Percentiles rank a stretch among this genome's conserved stretches.
Evolutionary conservation across 345 rosid species (phyloP).

Genomic region (Linum lewisii): DNA sequence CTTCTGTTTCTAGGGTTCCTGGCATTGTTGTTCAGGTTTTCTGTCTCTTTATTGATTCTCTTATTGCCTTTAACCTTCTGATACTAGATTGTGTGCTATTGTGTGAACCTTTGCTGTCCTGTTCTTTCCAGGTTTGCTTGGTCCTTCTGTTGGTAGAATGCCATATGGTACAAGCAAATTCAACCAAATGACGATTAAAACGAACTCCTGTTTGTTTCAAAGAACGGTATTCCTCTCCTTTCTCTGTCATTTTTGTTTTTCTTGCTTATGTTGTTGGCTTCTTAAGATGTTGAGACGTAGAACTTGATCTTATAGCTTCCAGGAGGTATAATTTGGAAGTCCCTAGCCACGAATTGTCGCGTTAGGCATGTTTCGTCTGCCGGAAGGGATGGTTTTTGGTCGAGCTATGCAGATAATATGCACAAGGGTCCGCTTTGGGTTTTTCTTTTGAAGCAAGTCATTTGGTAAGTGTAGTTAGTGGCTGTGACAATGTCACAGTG

Average conservation of each 20-base stretch:
- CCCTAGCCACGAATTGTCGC: constrained; percentile 1
- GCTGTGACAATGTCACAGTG: background rate
- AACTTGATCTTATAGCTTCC: constrained; percentile 14
- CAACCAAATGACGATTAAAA: constrained; percentile 5
- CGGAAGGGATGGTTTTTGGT: constrained; percentile 20
- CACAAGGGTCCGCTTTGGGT: constrained; percentile 35
- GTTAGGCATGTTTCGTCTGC: constrained; percentile 12
- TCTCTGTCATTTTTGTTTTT: background rate
- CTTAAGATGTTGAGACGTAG: background rate
- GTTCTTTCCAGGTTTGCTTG: constrained; percentile 18
- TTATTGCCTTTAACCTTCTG: too few relatives aligned
- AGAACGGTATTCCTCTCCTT: constrained; percentile 1
- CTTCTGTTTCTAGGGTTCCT: background rate
- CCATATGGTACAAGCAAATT: constrained; percentile 13
- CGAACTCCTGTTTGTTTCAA: background rate
- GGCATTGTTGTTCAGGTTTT: background rate
- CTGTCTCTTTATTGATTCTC: background rate
- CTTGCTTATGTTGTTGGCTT: background rate
- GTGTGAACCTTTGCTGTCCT: too few relatives aligned
- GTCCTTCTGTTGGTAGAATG: constrained; percentile 10
- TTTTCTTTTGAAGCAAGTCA: constrained; percentile 30
- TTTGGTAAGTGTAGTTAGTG: constrained; percentile 26
- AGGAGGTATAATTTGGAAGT: constrained; percentile 9
- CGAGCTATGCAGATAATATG: constrained; percentile 17
- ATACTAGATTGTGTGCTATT: background rate